A percentile compares a stretch with the other conserved stretches of the same genome.
Evolutionary conservation across 805 yeast genomes (phyloP).

Genomic region (Ogataea naganishii): DNA sequence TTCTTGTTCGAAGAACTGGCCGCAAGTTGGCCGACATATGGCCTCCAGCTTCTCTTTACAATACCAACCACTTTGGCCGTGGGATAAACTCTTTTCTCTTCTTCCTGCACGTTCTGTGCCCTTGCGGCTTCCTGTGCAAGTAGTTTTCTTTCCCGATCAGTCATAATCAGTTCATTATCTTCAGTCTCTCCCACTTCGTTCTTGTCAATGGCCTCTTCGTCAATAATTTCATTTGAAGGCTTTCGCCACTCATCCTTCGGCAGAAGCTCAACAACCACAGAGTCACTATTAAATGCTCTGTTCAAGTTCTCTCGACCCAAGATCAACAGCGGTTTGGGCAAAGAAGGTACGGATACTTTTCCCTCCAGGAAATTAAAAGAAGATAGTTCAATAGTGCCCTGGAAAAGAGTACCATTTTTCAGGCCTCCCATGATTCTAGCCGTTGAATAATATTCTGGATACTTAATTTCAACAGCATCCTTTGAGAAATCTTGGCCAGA

Average conservation of each 20-base stretch:
- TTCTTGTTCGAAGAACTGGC: conserved; percentile 57
- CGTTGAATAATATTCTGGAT: conserved; percentile 69
- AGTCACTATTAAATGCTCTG: conserved; percentile 87
- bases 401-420: conserved; percentile 77
- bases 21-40: conserved; percentile 89
- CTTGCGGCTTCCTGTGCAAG: conserved; percentile 70
- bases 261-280: conserved; percentile 81
- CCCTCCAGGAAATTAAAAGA: conserved; percentile 89
- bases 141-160: conserved; percentile 63
- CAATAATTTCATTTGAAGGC: conserved; percentile 72
- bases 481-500: conserved; percentile 31
- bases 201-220: conserved; percentile 57
- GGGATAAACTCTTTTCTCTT: conserved; percentile 57
- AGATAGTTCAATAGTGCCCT: conserved; percentile 74
- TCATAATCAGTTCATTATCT: conserved; percentile 35
- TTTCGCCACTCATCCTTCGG: conserved; percentile 84
- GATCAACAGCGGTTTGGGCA: conserved; percentile 74
- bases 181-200: conserved; percentile 51
- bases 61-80: conserved; percentile 90
- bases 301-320: conserved; percentile 80
- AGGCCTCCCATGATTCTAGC: conserved; percentile 88
- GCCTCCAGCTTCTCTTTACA: conserved; percentile 87
- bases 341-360: conserved; percentile 57
- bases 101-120: conserved; percentile 41
- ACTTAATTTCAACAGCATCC: conserved; percentile 42